Percentiles rank a stretch among this genome's conserved stretches.
Evolutionary conservation across 441 rosid species (phyloP).

Genomic region (Adansonia grandidieri): DNA sequence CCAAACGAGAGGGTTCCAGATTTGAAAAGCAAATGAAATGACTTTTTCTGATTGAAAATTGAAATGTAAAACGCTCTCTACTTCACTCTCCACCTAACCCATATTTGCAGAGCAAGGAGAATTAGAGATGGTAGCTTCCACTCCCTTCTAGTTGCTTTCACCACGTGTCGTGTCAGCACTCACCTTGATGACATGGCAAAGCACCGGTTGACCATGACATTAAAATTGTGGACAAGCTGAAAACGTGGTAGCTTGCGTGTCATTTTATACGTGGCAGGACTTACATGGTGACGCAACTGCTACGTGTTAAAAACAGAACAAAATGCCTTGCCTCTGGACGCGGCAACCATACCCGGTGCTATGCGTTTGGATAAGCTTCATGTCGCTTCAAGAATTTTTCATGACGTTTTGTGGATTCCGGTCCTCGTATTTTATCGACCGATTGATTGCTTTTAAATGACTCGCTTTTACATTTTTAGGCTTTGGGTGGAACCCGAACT

Average conservation of each 20-base stretch:
- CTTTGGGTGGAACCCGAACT: background rate
- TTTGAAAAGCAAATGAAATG: background rate
- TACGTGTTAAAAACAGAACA: background rate
- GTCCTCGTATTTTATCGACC: no score
- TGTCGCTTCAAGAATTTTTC: background rate
- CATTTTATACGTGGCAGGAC: no score
- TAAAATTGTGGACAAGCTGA: no score
- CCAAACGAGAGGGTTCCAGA: background rate
- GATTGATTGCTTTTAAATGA: background rate
- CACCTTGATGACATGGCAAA: no score
- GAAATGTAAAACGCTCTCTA: background rate
- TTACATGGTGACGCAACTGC: background rate
- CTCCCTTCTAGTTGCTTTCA: background rate
- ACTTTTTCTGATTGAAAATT: background rate
- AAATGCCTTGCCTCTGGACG: background rate
- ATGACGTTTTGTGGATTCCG: background rate
- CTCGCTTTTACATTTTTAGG: background rate
- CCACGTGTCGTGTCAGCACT: no score
- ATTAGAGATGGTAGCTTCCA: background rate
- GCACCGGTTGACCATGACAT: no score
- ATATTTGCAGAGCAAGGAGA: background rate
- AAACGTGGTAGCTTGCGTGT: no score
- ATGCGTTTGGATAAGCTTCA: background rate
- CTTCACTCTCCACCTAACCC: conserved; percentile 20
- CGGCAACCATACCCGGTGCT: background rate